Evolutionary conservation across 2,329 filamentous ascomycete genomes (phyloP).

Genomic region (Clonostachys sp.): DNA sequence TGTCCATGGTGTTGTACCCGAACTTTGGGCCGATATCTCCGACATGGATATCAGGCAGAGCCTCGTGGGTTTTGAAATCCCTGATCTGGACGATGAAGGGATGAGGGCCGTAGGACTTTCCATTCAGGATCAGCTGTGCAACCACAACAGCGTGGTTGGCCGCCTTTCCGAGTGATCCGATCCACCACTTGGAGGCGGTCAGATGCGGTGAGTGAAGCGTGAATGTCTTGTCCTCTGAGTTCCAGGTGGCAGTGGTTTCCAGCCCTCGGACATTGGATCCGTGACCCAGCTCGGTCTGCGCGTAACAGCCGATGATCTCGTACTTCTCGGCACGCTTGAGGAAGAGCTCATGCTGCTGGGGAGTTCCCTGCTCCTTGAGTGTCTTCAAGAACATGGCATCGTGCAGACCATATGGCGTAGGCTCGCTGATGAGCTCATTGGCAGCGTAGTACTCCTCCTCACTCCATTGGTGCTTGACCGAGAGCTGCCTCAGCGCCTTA

Average conservation of each 20-base stretch:
- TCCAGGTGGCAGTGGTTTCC: slow-evolving; percentile 7
- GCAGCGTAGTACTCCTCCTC: slow-evolving; percentile 60
- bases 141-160: slow-evolving; percentile 78
- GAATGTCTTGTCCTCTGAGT: slow-evolving; percentile 45
- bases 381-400: slow-evolving; percentile 6
- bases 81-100: slow-evolving; percentile 75
- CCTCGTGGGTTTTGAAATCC: slow-evolving; percentile 1
- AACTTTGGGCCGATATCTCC: slow-evolving; percentile 81
- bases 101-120: slow-evolving; percentile 68
- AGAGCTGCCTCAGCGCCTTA: slow-evolving; percentile 65
- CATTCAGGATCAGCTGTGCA: slow-evolving; percentile 62
- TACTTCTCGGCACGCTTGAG: not conserved
- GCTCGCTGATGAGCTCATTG: slow-evolving; percentile 67
- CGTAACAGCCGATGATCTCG: slow-evolving; percentile 6
- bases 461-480: slow-evolving; percentile 64
- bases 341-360: slow-evolving; percentile 2
- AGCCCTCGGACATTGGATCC: slow-evolving; percentile 6
- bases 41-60: slow-evolving; percentile 68
- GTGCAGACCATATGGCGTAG: slow-evolving; percentile 31
- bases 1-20: slow-evolving; percentile 79
- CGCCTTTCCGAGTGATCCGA: slow-evolving; percentile 70
- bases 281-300: slow-evolving; percentile 7
- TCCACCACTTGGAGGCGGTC: slow-evolving; percentile 82
- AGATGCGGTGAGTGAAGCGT: slow-evolving; percentile 68
- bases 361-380: slow-evolving; percentile 1